These are phyloP conservation scores for Mycena citricolor DNA, from an alignment of 1,284 basidiomycete species.

Conservation along the genomic window DNA sequence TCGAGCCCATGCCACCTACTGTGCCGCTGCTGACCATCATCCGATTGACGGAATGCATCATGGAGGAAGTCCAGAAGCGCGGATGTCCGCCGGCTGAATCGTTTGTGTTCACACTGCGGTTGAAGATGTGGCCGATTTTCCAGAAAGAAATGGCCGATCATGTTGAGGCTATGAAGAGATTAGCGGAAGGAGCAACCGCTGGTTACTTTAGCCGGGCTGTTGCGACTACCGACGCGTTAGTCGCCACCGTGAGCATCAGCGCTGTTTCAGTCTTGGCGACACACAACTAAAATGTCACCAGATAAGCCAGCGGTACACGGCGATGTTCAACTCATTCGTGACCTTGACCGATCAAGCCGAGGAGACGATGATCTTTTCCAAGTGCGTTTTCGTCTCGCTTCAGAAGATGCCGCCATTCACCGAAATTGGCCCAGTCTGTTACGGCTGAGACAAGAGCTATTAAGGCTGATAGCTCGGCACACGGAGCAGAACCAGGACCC, in stretches of 20 bases:
- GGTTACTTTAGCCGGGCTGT: conserved; percentile 65
- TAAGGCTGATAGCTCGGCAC: conserved; percentile 75
- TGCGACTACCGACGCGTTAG: conserved; percentile 67
- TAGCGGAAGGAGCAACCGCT: conserved; percentile 64
- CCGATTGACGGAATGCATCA: conserved; percentile 78
- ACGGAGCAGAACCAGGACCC: conserved; percentile 66
- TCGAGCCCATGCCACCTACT: conserved; percentile 71
- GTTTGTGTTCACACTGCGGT: conserved; percentile 75
- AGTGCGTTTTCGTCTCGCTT: conserved; percentile 49
- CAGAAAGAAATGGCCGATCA: conserved; percentile 87
- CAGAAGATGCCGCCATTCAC: conserved; percentile 1
- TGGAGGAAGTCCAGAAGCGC: conserved; percentile 71
- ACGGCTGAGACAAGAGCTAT: conserved; percentile 85
- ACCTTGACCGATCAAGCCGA: conserved; percentile 79
- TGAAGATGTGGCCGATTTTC: conserved; percentile 90
- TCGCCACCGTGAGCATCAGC: conserved; percentile 53
- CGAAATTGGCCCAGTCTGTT: conserved; percentile 57
- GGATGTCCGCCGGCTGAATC: conserved; percentile 76
- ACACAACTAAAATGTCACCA: conserved; percentile 20
- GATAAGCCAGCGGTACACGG: conserved; percentile 69
- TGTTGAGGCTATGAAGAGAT: conserved; percentile 75
- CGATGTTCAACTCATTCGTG: conserved; percentile 78
- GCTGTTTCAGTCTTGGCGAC: neutral
- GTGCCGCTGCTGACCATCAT: conserved; percentile 85
- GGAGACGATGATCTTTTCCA: conserved; percentile 93